phyloP scores from a whole-genome alignment of 352 stramenopile genomes.

The Pythium dissotocum region DNA sequence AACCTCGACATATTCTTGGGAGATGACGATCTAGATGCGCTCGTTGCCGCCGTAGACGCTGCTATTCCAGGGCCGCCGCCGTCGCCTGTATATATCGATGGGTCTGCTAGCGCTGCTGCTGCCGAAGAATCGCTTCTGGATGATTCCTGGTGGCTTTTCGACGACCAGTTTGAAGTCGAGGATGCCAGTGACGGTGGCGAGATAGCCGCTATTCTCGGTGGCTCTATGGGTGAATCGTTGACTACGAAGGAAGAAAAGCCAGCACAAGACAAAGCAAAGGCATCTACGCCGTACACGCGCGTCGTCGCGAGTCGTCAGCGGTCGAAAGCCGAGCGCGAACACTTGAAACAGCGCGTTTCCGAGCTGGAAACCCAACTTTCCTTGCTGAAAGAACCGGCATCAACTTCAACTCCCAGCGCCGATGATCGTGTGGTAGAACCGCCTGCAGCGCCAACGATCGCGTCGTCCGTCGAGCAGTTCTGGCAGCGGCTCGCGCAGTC shows the following conservation, averaged over 20 bases:
- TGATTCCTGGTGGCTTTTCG: slow-evolving; percentile 5
- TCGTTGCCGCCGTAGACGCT: slow-evolving; percentile 1
- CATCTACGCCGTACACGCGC: background rate
- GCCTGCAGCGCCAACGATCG: background rate
- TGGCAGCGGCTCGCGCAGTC: slow-evolving; percentile 14
- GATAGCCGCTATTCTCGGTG: background rate
- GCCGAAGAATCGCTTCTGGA: background rate
- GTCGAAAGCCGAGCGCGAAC: slow-evolving; percentile 11
- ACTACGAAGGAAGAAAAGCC: background rate
- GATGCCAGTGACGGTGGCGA: background rate
- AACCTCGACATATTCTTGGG: background rate
- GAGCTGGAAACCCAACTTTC: slow-evolving; percentile 8
- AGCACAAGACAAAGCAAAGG: background rate
- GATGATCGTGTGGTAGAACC: background rate
- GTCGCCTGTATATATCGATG: background rate
- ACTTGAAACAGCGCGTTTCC: slow-evolving; percentile 8
- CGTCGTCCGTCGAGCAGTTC: slow-evolving; percentile 3
- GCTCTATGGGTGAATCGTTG: background rate
- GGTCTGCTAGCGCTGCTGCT: background rate
- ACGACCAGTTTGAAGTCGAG: background rate
- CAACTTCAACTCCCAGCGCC: background rate
- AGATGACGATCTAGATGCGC: slow-evolving; percentile 3
- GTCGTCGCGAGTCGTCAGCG: slow-evolving; percentile 10
- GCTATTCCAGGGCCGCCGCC: too few species aligned
- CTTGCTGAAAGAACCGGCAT: background rate